Evolutionary conservation across 345 rosid genomes (phyloP), one percentile per base, ranked within the genome.

Genomic region (Dipteronia sinensis): DNA sequence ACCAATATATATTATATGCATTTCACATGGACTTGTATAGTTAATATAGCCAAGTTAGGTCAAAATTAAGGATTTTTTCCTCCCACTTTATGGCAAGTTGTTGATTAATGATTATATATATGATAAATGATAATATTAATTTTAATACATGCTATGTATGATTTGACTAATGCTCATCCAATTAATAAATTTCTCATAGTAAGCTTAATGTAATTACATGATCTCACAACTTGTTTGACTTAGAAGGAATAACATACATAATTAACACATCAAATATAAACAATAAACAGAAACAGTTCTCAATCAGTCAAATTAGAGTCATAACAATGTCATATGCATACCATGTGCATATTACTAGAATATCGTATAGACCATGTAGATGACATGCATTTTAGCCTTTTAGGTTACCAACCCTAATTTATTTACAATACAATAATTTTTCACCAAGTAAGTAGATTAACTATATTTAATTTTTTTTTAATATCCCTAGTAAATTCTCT

Each of bases 71-170:
- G 38, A 65, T 53, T 2, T 4, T 58, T 61, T 23, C 69, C 64
- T 82, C 85, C 83, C 78, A 83, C 79, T 69, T 72, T 58, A 40
- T 81, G 71, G 81, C 65, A 53, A 47, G 19, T 69, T 76, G 47
- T 11, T 44, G 25, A 31, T 31, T 31, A 31, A 31, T 31, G 2
- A 29, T 29, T 29, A 31, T 31, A 31, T 31, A 31, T 31, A 31
- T 31, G 34, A 34, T 34, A 34, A 34, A 34, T 34, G 38, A 34
- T 34, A 34, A 34, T 34, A 4, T 34, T 34, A 4, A 34, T 34
- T 34, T 34, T 34, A 34, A 34, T 34, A 42, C 46, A 42, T 42
- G 10, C 8, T 42, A 42, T 42, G 10, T 7, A 42, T 42, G 10
- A 51, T 53, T 76, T 66, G 65, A 66, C 78, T 38, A 66, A 53